These are phyloP conservation scores for Nothophytophthora sp. DNA, from an alignment of 352 stramenopile genomes.

Conservation along the genomic window DNA sequence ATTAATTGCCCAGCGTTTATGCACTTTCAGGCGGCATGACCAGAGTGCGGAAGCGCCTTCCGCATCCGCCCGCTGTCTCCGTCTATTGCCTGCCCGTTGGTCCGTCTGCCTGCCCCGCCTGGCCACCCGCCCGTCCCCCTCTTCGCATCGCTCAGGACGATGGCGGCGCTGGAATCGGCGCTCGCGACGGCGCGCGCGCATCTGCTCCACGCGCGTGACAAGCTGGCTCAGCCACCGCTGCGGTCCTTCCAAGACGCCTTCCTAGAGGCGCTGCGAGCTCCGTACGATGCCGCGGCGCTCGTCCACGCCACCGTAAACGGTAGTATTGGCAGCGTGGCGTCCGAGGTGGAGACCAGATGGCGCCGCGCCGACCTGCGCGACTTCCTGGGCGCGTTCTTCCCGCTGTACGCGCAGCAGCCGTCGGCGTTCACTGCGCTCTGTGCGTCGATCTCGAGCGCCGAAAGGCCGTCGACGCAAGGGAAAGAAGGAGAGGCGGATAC, in stretches of 20 bases:
- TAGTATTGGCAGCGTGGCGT: too few species aligned
- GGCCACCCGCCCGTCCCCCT: too few species aligned
- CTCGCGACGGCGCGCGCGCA: slow-evolving; percentile 16
- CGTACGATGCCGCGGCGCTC: slow-evolving; percentile 19
- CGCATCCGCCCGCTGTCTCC: too few species aligned
- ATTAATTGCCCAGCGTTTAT: too few species aligned
- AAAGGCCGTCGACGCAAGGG: neutral
- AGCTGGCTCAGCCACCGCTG: slow-evolving; percentile 12
- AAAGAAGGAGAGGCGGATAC: neutral
- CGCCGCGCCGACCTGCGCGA: slow-evolving; percentile 18
- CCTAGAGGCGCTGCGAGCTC: slow-evolving; percentile 28
- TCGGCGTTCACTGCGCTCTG: slow-evolving; percentile 30
- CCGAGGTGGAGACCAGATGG: slow-evolving; percentile 27
- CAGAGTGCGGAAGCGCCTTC: too few species aligned
- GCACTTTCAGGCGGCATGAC: too few species aligned
- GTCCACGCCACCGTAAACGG: neutral
- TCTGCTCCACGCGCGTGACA: slow-evolving; percentile 21
- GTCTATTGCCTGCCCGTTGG: too few species aligned
- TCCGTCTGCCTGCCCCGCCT: too few species aligned
- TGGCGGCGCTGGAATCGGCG: slow-evolving; percentile 22
- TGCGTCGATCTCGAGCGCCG: slow-evolving; percentile 6
- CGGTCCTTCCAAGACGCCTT: slow-evolving; percentile 44
- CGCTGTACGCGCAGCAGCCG: slow-evolving; percentile 29
- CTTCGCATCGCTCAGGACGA: neutral
- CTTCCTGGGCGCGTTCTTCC: slow-evolving; percentile 38